Evolutionary conservation across 2,329 filamentous ascomycete species (phyloP).

Genomic region (Aspergillus aculeatus): DNA sequence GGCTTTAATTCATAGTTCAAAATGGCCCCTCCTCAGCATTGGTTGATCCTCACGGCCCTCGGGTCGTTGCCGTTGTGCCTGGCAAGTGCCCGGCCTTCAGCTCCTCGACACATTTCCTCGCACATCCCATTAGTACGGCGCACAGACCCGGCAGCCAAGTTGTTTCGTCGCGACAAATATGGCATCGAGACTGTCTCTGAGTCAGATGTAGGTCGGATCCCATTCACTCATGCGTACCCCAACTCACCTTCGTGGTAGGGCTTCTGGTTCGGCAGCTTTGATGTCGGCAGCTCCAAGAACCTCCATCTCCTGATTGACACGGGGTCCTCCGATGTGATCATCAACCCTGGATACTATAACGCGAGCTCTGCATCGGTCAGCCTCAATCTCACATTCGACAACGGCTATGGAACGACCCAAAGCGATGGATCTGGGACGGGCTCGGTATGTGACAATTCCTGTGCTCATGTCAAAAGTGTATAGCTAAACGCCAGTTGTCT

Average conservation of each 20-base stretch:
- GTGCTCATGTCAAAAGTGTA: too few species aligned
- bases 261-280: conserved; percentile 5
- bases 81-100: too few species aligned
- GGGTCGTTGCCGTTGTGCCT: background rate
- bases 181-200: background rate
- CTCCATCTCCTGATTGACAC: too few species aligned
- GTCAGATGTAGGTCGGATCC: background rate
- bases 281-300: background rate
- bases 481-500: too few species aligned
- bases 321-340: background rate
- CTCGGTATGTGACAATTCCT: background rate
- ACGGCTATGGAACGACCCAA: conserved; percentile 2
- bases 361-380: background rate
- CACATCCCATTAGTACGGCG: conserved; percentile 1
- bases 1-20: background rate
- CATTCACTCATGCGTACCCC: background rate
- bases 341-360: background rate
- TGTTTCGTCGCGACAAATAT: background rate
- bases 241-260: background rate
- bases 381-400: conserved; percentile 1
- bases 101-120: background rate
- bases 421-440: conserved; percentile 3
- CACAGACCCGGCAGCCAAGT: background rate
- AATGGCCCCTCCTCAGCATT: background rate
- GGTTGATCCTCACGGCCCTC: background rate